phyloP scores from a whole-genome alignment of 495 filamentous ascomycete genomes.

The Neurospora terricola region DNA sequence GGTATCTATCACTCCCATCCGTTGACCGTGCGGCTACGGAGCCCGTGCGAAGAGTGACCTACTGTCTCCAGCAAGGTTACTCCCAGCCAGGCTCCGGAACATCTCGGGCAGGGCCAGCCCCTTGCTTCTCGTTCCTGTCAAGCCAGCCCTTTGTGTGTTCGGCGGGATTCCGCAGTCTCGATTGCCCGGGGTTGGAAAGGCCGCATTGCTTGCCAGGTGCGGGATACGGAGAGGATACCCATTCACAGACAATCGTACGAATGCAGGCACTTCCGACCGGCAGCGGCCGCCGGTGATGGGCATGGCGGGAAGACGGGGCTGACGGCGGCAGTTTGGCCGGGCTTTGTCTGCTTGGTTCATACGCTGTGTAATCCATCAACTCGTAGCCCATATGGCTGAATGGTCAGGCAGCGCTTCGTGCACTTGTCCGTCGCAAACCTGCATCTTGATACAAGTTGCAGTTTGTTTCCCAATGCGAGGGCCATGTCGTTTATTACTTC shows the following conservation, averaged over 20 bases:
- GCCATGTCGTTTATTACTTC: not conserved
- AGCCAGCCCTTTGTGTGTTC: not conserved
- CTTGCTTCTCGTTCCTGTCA: not conserved
- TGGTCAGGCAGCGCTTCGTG: not conserved
- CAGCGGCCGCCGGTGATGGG: not conserved
- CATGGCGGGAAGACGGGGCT: not conserved
- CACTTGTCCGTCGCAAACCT: not conserved
- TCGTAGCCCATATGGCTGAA: not conserved
- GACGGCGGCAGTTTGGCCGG: not conserved
- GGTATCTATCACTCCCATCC: not conserved
- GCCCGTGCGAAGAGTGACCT: not conserved
- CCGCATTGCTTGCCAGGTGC: not conserved
- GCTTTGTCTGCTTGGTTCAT: not conserved
- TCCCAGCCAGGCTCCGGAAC: not conserved
- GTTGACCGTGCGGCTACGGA: not conserved
- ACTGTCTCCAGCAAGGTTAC: not conserved
- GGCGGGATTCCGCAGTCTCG: not conserved
- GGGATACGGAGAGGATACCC: not conserved
- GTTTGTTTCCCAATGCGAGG: not conserved
- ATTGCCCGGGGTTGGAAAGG: not conserved
- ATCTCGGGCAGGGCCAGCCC: not conserved
- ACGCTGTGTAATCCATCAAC: not conserved
- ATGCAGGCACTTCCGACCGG: not conserved
- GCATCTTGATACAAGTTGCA: not conserved
- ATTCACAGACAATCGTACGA: not conserved